phyloP scores from a whole-genome alignment of 306 rosid genomes.

The Casuarina equisetifolia region DNA sequence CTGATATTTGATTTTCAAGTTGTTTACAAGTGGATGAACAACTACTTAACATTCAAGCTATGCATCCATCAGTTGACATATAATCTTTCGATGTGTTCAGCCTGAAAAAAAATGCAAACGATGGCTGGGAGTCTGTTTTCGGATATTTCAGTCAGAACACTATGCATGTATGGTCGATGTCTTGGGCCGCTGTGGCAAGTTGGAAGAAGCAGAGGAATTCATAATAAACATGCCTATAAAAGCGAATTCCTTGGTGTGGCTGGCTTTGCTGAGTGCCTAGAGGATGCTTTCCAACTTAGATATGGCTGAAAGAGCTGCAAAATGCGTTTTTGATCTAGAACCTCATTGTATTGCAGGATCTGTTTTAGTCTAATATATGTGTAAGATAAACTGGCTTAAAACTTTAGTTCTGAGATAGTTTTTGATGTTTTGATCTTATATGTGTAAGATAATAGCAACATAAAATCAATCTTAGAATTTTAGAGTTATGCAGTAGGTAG shows the following conservation, averaged over 20 bases:
- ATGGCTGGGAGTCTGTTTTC: constrained; percentile 5
- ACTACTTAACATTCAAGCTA: too few species aligned
- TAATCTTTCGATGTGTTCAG: too few species aligned
- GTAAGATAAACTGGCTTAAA: too few species aligned
- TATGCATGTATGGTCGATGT: constrained; percentile 75
- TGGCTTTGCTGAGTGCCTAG: constrained; percentile 70
- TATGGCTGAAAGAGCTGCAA: constrained; percentile 72
- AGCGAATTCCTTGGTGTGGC: constrained; percentile 63
- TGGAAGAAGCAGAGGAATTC: constrained; percentile 75
- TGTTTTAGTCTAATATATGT: constrained; percentile 60
- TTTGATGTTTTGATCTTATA: too few species aligned
- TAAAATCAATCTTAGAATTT: too few species aligned
- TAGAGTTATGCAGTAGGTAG: too few species aligned
- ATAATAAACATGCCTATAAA: constrained; percentile 55
- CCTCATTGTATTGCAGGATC: constrained; percentile 65
- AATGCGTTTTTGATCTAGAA: constrained; percentile 47
- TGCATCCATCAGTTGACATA: too few species aligned
- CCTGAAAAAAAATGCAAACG: too few species aligned
- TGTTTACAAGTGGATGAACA: too few species aligned
- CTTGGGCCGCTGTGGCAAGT: constrained; percentile 69
- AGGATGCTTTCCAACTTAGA: constrained; percentile 57
- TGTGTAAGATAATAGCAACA: too few species aligned
- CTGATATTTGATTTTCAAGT: too few species aligned
- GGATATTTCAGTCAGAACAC: constrained; percentile 60
- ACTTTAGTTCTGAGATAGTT: too few species aligned